phyloP scores from a whole-genome alignment of 2,329 filamentous ascomycete genomes.

The Cladosporium velox region DNA sequence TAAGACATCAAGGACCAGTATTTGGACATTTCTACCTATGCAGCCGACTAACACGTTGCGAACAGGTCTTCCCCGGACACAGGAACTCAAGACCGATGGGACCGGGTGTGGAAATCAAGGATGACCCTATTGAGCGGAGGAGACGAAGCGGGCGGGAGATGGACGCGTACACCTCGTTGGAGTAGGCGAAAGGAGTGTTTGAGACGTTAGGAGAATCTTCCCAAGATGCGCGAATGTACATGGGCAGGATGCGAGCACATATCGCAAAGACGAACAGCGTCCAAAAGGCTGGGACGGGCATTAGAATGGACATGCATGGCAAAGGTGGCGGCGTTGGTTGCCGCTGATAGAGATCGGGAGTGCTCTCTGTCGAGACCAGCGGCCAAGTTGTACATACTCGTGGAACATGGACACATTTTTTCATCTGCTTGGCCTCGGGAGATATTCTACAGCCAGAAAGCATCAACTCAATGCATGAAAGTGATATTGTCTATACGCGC shows the following conservation, averaged over 20 bases:
- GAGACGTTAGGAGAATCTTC: neutral
- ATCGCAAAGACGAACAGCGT: constrained; percentile 1
- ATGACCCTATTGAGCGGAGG: constrained; percentile 62
- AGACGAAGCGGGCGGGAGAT: constrained; percentile 57
- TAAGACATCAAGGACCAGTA: neutral
- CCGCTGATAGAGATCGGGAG: neutral
- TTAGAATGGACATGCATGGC: neutral
- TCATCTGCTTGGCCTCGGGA: neutral
- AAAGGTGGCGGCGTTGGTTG: neutral
- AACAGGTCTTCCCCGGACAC: constrained; percentile 60
- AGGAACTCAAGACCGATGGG: constrained; percentile 69
- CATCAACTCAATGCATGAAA: neutral
- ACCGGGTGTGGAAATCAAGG: constrained; percentile 78
- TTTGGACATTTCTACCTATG: neutral
- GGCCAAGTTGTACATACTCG: constrained; percentile 1
- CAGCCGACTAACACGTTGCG: constrained; percentile 10
- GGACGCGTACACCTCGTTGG: constrained; percentile 67
- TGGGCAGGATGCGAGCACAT: neutral
- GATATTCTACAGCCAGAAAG: neutral
- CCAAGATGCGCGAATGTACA: neutral
- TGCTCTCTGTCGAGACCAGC: neutral
- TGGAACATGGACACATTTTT: neutral
- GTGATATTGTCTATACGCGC: neutral
- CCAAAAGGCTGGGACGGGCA: neutral
- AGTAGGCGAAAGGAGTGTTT: constrained; percentile 48